Conservation (phyloP, 768 basidiomycete genomes). For the Chalciporus chontae region DNA sequence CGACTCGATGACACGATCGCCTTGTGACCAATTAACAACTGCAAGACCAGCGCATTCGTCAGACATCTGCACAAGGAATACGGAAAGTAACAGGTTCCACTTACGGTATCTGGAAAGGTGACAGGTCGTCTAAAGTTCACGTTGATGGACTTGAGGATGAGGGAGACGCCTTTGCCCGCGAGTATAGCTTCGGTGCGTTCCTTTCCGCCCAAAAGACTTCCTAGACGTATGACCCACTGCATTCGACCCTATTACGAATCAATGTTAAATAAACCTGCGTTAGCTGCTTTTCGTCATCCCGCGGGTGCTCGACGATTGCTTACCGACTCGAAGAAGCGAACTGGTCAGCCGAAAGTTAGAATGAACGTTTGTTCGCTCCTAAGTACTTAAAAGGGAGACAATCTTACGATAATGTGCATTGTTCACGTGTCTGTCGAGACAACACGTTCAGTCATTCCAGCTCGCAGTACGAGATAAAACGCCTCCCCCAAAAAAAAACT, state of each 20-base stretch:
- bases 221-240: constrained; percentile 60
- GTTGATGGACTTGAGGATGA: constrained; percentile 70
- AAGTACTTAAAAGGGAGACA: not conserved
- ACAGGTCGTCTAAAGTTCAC: constrained; percentile 70
- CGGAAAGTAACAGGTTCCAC: no score
- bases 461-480: no score
- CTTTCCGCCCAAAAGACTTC: constrained; percentile 56
- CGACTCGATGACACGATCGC: constrained; percentile 37
- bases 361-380: not conserved
- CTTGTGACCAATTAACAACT: constrained; percentile 67
- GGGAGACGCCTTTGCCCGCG: constrained; percentile 58
- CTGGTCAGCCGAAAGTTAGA: constrained; percentile 30
- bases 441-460: not conserved
- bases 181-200: constrained; percentile 54
- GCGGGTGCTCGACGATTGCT: constrained; percentile 15
- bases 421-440: constrained; percentile 63
- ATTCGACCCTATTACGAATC: constrained; percentile 56
- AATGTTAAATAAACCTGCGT: not conserved
- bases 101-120: constrained; percentile 71
- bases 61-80: not conserved
- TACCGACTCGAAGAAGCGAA: constrained; percentile 70
- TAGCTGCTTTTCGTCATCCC: not conserved
- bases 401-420: constrained; percentile 66
- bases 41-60: not conserved
- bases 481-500: no score